A percentile compares a stretch with the other conserved stretches of the same genome.
Conservation (phyloP, 306 rosid genomes). For the Prunus mume region DNA sequence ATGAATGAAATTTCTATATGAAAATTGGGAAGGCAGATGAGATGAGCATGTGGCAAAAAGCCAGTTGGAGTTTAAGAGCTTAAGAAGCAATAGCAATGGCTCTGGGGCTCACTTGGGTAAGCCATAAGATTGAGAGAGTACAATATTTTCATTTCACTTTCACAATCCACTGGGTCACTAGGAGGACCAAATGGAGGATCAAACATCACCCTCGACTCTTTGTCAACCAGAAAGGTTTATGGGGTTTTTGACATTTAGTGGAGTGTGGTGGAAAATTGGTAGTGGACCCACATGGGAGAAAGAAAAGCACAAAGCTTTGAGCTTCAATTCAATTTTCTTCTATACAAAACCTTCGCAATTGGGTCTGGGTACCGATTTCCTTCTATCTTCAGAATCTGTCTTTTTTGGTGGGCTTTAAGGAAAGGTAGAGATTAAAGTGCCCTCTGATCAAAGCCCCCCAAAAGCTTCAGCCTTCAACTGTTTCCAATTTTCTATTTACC, state of each 20-base stretch:
- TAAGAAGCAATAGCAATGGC: background rate
- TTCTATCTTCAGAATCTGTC: conserved; percentile 23
- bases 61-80: background rate
- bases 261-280: conserved; percentile 40
- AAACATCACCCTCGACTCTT: conserved; percentile 26
- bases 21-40: background rate
- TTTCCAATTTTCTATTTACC: conserved; percentile 22
- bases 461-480: conserved; percentile 25
- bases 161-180: background rate
- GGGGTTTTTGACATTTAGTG: conserved; percentile 53
- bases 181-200: conserved; percentile 2
- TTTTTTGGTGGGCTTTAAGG: conserved; percentile 22
- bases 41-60: background rate
- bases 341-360: background rate
- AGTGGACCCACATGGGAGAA: conserved; percentile 47
- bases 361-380: conserved; percentile 29
- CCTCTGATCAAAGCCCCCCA: conserved; percentile 15
- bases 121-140: no score
- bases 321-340: conserved; percentile 9
- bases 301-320: conserved; percentile 23
- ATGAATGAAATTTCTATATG: no score
- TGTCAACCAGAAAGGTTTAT: conserved; percentile 46
- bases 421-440: conserved; percentile 1
- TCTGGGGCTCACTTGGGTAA: no score
- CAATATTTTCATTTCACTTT: background rate